Conservation (phyloP, 2,329 filamentous ascomycete genomes). For the Venturia nashicola region DNA sequence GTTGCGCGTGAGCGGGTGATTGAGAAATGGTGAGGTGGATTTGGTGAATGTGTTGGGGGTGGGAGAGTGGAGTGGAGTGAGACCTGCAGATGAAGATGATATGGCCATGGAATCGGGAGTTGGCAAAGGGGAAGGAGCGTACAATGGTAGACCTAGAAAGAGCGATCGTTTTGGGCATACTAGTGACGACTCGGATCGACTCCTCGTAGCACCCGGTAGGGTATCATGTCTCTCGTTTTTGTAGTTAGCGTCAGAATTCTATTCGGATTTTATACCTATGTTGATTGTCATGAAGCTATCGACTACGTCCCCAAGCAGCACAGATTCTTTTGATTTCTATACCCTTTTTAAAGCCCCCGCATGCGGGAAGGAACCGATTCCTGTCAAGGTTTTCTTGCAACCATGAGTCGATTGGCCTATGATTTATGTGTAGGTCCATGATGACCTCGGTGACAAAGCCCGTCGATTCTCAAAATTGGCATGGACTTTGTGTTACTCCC, state of each 20-base stretch:
- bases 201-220: neutral
- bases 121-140: neutral
- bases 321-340: no score
- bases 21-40: neutral
- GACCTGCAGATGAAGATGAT: neutral
- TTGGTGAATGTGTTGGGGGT: neutral
- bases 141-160: neutral
- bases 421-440: neutral
- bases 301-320: no score
- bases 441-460: neutral
- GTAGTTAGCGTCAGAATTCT: no score
- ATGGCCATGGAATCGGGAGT: neutral
- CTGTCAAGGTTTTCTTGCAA: neutral
- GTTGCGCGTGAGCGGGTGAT: neutral
- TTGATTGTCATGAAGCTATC: no score
- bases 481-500: neutral
- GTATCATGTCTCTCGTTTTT: neutral
- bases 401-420: neutral
- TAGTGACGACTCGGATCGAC: neutral
- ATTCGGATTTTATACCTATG: no score
- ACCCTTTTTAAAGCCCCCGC: neutral
- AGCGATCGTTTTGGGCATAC: neutral
- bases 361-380: neutral
- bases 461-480: neutral
- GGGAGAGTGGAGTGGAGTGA: neutral